phyloP scores from a whole-genome alignment of 2,329 filamentous ascomycete species.

The Pseudogymnoascus sp. region DNA sequence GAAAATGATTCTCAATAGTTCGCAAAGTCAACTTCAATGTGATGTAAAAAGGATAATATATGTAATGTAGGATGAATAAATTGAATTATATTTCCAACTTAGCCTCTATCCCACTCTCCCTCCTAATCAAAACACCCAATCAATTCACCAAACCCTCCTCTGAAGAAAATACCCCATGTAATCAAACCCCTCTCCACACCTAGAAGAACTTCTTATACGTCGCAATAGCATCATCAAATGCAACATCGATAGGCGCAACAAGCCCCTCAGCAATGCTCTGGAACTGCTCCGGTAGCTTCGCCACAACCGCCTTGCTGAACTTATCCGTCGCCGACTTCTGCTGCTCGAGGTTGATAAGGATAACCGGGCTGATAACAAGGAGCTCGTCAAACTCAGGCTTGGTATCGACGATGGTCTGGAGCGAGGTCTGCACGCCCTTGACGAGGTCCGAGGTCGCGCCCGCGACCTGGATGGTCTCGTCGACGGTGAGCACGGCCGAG shows the following conservation, averaged over 20 bases:
- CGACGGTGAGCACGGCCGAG: constrained; percentile 31
- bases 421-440: constrained; percentile 9
- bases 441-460: constrained; percentile 22
- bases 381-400: constrained; percentile 39
- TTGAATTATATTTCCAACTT: neutral
- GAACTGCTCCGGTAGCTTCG: constrained; percentile 15
- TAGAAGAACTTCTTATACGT: constrained; percentile 11
- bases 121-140: neutral
- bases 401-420: constrained; percentile 16
- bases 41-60: neutral
- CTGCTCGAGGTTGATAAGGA: constrained; percentile 34
- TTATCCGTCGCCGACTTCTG: constrained; percentile 33
- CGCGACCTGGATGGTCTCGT: constrained; percentile 32
- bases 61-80: neutral
- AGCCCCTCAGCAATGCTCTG: constrained; percentile 21
- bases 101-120: neutral
- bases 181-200: neutral
- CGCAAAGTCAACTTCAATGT: neutral
- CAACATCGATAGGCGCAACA: constrained; percentile 30
- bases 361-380: constrained; percentile 32
- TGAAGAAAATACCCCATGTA: neutral
- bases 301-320: constrained; percentile 15
- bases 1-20: neutral
- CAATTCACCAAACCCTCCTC: constrained; percentile 1
- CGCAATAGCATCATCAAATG: constrained; percentile 14